Base-by-base conservation (phyloP, 2,329 filamentous ascomycete species). In the Penicillium sp. region DNA sequence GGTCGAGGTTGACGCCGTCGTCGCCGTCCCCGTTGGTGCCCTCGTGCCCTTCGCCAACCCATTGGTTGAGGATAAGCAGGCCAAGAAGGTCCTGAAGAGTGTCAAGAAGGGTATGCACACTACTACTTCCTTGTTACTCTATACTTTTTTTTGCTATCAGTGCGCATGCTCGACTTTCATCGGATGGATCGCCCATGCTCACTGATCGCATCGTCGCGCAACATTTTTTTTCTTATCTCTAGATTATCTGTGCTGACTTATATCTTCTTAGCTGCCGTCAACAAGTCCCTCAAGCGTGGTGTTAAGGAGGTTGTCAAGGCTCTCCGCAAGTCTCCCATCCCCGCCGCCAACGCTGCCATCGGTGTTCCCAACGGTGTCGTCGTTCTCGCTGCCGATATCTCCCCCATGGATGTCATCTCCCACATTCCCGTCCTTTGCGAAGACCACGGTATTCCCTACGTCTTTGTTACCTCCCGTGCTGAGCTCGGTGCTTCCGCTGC, bases 281-380 rank as follows among this genome's bases (percentile, higher is more conserved):
- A 91, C 78, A 95, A 95, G 79, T 89, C 90, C 56, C 89, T 99
- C 71, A 96, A 96, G 81, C 92, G 94, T 71, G 94, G 94, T 71
- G 94, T 99, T 63, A 99, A 99, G 79, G 94, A 99, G 79, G 93
- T 96, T 71, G 92, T 97, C 79, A 99, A 99, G 81, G 89, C 92
- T 32, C 89, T 99, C 67, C 91, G 94, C 80, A 97, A 97, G 80
- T 93, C 91, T 13, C 82, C 89, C 54, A 76, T 84, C 65, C 83
- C 86, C 53, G 83, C 85, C n/a, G 82, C 85, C 57, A 82, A 84
- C 61, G 79, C 84, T 70, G 79, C 83, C 48, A 74, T 84, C 58
- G 74, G 82, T 50, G 80, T 86, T 68, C 86, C 89, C 41, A 83
- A 86, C 63, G 83, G 80, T 59, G 83, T 99, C 63, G 91, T 97